phyloP scores from a whole-genome alignment of 257 asterid species.

The Solanum tarapatanum region DNA sequence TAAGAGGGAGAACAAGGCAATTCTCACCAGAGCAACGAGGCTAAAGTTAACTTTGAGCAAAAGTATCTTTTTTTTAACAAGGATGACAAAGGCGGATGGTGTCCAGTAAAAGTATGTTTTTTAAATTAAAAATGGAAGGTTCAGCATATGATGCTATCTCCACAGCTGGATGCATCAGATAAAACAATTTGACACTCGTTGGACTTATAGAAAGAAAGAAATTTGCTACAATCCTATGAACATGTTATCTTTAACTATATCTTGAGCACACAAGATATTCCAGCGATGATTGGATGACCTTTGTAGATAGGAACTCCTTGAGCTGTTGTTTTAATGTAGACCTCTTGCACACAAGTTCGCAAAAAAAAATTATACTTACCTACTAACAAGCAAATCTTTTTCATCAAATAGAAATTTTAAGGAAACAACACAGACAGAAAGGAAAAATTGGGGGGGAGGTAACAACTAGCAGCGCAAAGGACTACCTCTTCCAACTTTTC shows the following conservation, averaged over 20 bases:
- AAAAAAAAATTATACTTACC: neutral
- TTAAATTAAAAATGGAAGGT: neutral
- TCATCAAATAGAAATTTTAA: neutral
- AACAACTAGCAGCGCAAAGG: neutral
- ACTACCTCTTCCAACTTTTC: conserved; percentile 93
- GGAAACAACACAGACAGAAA: neutral
- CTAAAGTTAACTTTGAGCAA: neutral
- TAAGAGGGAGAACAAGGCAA: neutral
- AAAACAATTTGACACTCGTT: neutral
- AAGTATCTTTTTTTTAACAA: neutral
- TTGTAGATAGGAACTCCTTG: neutral
- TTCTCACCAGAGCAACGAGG: neutral
- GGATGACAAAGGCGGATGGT: neutral
- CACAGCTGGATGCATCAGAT: neutral
- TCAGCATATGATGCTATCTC: neutral
- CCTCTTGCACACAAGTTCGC: neutral
- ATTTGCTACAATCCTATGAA: neutral
- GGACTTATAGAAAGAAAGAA: neutral
- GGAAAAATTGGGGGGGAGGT: neutral
- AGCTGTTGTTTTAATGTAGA: neutral
- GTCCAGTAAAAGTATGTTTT: neutral
- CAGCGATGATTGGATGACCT: neutral
- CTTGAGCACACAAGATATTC: neutral
- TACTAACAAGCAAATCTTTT: neutral
- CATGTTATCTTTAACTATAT: neutral